These are phyloP conservation scores for Solanum chacoense DNA, from an alignment of 305 asterid species.

Conservation along the genomic window DNA sequence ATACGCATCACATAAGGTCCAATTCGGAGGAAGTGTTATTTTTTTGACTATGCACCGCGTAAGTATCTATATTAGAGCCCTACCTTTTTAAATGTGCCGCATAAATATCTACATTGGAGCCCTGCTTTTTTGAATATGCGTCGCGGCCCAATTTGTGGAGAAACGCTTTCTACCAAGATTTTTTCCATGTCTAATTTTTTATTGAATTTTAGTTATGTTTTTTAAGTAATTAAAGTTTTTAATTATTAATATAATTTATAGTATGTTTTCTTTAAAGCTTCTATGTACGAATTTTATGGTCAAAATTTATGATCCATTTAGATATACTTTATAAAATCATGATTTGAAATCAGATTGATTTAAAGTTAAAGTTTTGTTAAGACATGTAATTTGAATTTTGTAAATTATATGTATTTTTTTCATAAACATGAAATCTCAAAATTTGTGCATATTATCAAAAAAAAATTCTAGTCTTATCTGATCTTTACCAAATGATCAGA, in stretches of 20 bases:
- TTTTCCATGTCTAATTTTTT: neutral
- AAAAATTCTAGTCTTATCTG: neutral
- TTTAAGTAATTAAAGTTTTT: too few species aligned
- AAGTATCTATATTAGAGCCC: too few species aligned
- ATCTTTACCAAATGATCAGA: neutral
- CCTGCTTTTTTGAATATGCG: too few species aligned
- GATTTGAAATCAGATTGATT: neutral
- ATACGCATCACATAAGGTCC: neutral
- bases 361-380: neutral
- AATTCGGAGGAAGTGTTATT: too few species aligned
- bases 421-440: neutral
- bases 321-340: too few species aligned
- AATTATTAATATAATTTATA: too few species aligned
- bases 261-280: too few species aligned
- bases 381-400: neutral
- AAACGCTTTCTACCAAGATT: too few species aligned
- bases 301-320: too few species aligned
- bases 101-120: neutral
- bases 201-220: too few species aligned
- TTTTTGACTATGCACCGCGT: accelerated
- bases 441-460: neutral
- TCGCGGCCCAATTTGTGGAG: too few species aligned
- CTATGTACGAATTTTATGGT: neutral
- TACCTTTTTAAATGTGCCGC: neutral
- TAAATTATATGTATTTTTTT: neutral